phyloP scores from a whole-genome alignment of 2,329 filamentous ascomycete species.

The Trichoderma atrobrunneum region DNA sequence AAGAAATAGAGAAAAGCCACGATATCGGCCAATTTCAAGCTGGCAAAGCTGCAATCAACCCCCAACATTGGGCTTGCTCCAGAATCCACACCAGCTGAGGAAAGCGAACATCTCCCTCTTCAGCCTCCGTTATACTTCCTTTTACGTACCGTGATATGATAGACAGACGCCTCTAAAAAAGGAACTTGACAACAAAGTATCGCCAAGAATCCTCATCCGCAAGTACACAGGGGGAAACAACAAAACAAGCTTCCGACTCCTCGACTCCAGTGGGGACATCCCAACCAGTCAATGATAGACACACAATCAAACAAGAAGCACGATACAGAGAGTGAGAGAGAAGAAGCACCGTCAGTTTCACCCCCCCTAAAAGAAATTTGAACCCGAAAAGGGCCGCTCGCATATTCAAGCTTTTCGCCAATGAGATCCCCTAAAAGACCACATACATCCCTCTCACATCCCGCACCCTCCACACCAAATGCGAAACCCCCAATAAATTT shows the following conservation, averaged over 20 bases:
- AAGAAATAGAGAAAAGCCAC: background rate
- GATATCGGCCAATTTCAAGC: background rate
- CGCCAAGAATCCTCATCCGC: background rate
- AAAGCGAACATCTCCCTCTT: background rate
- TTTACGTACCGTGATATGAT: background rate
- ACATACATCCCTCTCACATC: background rate
- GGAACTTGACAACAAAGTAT: background rate
- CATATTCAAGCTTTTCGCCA: background rate
- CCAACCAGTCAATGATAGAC: slow-evolving; percentile 3
- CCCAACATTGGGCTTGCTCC: background rate
- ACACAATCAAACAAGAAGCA: background rate
- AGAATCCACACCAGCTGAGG: background rate
- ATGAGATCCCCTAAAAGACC: background rate
- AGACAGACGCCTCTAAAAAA: background rate
- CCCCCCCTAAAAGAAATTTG: background rate
- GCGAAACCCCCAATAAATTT: background rate
- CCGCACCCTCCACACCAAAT: background rate
- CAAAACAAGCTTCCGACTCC: background rate
- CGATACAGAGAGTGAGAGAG: background rate
- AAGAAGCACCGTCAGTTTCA: background rate
- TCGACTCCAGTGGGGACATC: background rate
- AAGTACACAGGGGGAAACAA: background rate
- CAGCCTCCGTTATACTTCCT: background rate
- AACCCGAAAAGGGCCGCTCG: background rate
- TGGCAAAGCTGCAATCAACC: background rate